Evolutionary conservation across 768 basidiomycete genomes (phyloP), one percentile per base, ranked within the genome.

Genomic region (Pisolithus albus): DNA sequence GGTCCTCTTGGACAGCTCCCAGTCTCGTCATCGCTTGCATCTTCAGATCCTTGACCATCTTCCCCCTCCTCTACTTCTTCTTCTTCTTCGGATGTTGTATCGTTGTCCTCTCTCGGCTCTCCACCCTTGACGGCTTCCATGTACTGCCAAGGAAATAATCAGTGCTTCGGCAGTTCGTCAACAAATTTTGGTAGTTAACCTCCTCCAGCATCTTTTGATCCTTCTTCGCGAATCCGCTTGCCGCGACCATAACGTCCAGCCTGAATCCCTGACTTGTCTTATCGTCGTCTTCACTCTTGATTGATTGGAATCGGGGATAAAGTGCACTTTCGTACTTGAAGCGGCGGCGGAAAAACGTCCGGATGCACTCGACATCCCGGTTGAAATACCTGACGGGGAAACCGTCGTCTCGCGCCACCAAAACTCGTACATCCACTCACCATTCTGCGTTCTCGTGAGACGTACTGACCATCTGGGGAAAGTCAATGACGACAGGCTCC

Each of bases 391-490:
- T 95, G 55, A 51, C 56, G 43, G 30, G 8, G 34, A 49, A 53
- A 30, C 36, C 48, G 50, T 52, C 51, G 52, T 48, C 50, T 18
- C n/a, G 44, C 23, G 18, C 19, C 46, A 57, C 53, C 47, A 46
- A 24, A 34, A 26, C 56, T 59, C 54, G 44, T 49, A 53, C 54
- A 50, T 52, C 46, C 32, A 40, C 83, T 67, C 59, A 92, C 92
- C 88, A 96, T 73, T 98, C 96, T 5, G 96, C 96, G 65, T 99
- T 96, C 61, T 83, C 82, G 58, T 99, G 96, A 44, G 92, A 88
- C 24, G 90, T 94, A 75, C 88, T 92, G 69, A 98, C 92, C 95
- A 98, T 97, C 73, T 99, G 96, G 7, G 96, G 96, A 66, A 99
- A 99, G 72, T 99, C 96, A 60, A 99, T 99, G 40, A 99, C 82